phyloP scores from a whole-genome alignment of 2,329 filamentous ascomycete genomes.

The Ilyonectria mors-panacis region DNA sequence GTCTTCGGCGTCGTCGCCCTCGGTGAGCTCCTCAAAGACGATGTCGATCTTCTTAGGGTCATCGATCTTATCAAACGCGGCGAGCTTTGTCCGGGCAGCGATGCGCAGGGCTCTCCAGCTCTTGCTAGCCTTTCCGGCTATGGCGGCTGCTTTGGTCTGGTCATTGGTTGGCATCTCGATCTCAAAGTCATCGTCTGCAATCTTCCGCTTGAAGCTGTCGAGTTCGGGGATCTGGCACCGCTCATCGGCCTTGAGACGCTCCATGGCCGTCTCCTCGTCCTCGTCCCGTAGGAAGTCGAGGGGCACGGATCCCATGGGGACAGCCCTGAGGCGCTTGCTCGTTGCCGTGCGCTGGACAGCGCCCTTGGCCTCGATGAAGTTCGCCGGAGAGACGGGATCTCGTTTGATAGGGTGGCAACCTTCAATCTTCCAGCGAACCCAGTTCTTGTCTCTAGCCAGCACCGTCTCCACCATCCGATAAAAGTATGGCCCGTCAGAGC shows the following conservation, averaged over 20 bases:
- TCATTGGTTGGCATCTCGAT: constrained; percentile 83
- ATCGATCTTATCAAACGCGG: constrained; percentile 89
- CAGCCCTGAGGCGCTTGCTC: constrained; percentile 78
- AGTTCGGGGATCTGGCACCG: constrained; percentile 80
- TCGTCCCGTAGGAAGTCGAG: constrained; percentile 84
- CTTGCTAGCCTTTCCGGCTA: constrained; percentile 87
- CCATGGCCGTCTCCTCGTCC: constrained; percentile 71
- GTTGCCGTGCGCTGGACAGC: constrained; percentile 76
- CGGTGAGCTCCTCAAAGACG: constrained; percentile 67
- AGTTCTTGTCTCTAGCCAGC: constrained; percentile 95
- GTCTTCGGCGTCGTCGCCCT: constrained; percentile 54
- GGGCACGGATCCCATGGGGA: constrained; percentile 80
- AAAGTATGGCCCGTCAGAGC: constrained; percentile 90
- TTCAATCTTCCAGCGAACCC: constrained; percentile 98
- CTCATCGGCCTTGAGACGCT: constrained; percentile 75
- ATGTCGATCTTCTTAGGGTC: constrained; percentile 79
- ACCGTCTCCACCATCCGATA: constrained; percentile 98
- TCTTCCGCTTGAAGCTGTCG: constrained; percentile 79
- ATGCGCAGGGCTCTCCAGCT: constrained; percentile 91
- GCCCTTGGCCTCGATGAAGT: constrained; percentile 79
- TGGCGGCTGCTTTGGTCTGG: constrained; percentile 67
- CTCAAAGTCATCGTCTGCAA: constrained; percentile 87
- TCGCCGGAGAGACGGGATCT: constrained; percentile 76
- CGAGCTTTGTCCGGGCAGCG: constrained; percentile 80
- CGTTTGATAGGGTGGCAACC: constrained; percentile 90